These are phyloP conservation scores for Calcarisporium arbuscula DNA, from an alignment of 2,329 filamentous ascomycete species.

Conservation along the genomic window DNA sequence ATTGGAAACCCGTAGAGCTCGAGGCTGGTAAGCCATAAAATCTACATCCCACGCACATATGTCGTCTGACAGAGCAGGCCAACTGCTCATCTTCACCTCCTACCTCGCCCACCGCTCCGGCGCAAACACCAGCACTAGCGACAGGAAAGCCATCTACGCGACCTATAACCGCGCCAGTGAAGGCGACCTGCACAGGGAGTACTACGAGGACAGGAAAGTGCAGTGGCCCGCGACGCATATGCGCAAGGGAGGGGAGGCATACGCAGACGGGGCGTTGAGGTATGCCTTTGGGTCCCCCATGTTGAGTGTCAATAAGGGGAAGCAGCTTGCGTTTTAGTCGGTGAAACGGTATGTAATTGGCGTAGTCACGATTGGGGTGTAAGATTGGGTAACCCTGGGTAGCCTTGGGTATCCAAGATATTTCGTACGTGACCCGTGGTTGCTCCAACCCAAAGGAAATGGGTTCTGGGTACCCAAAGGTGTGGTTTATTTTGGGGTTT, in stretches of 20 bases:
- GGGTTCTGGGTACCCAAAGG: too few relatives aligned
- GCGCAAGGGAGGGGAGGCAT: constrained; percentile 11
- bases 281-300: constrained; percentile 14
- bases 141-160: constrained; percentile 14
- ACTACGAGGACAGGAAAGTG: constrained; percentile 13
- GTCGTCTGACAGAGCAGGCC: constrained; percentile 4
- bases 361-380: too few relatives aligned
- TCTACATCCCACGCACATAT: neutral
- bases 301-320: constrained; percentile 12
- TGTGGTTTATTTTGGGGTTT: too few relatives aligned
- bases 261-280: constrained; percentile 8
- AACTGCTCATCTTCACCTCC: constrained; percentile 13
- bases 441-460: too few relatives aligned
- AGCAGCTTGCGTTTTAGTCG: constrained; percentile 13
- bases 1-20: constrained; percentile 13
- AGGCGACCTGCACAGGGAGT: constrained; percentile 13
- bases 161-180: constrained; percentile 14
- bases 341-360: too few relatives aligned
- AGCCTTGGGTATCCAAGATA: too few relatives aligned
- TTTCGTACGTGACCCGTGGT: too few relatives aligned
- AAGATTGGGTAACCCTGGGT: too few relatives aligned
- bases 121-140: constrained; percentile 9
- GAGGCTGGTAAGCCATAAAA: constrained; percentile 8
- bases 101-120: constrained; percentile 14
- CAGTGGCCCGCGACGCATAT: constrained; percentile 14